Evolutionary conservation across 257 asterid genomes (phyloP).

Genomic region (Cinchona pubescens): DNA sequence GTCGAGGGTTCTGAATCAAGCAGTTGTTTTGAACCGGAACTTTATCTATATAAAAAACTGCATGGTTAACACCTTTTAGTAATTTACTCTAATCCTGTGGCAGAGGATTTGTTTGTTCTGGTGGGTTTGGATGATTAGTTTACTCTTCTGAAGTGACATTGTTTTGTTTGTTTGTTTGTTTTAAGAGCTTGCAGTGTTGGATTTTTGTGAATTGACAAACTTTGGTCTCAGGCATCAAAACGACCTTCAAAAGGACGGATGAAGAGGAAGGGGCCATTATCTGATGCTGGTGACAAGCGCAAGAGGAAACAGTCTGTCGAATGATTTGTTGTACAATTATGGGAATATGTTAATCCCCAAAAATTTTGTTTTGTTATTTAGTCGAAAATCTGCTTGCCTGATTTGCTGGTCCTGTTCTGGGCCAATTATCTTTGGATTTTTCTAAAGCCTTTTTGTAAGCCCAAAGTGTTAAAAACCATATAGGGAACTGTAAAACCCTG

Average conservation of each 20-base stretch:
- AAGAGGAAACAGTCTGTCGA: constrained; percentile 25
- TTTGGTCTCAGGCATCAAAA: constrained; percentile 52
- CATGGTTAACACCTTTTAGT: too few relatives aligned
- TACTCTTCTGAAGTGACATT: neutral
- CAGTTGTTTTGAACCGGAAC: too few relatives aligned
- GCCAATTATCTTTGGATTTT: too few relatives aligned
- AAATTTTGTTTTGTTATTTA: neutral
- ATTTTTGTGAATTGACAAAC: constrained; percentile 7
- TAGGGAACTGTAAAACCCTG: too few relatives aligned
- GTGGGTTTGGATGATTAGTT: too few relatives aligned
- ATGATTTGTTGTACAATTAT: neutral
- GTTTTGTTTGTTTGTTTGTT: neutral
- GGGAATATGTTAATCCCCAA: neutral
- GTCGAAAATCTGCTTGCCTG: neutral
- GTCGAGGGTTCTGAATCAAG: too few relatives aligned
- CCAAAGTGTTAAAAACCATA: too few relatives aligned
- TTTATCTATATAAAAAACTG: too few relatives aligned
- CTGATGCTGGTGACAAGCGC: constrained; percentile 32
- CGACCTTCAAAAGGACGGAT: constrained; percentile 45
- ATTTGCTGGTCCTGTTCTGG: neutral
- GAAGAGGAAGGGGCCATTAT: constrained; percentile 59
- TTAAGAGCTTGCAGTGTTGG: neutral
- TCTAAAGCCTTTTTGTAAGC: neutral
- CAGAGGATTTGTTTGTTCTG: too few relatives aligned
- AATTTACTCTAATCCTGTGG: too few relatives aligned